Conservation (phyloP, 2,329 filamentous ascomycete genomes). For the Aschersonia sp. region DNA sequence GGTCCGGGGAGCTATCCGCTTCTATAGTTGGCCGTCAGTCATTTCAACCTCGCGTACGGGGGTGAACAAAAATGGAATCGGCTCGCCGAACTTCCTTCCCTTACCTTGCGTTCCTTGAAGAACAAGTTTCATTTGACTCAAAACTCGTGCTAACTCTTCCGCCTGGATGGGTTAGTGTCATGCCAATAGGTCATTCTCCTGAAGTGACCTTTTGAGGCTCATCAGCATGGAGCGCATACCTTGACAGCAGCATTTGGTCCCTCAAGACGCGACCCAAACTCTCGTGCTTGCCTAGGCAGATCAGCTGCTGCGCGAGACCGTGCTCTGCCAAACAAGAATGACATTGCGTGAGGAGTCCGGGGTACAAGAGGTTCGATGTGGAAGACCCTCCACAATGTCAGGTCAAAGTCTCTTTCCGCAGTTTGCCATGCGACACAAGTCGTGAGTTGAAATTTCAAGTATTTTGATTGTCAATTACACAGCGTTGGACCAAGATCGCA, state of each 20-base stretch:
- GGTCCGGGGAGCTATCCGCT: slow-evolving; percentile 71
- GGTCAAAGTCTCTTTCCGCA: background rate
- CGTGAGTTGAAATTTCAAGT: background rate
- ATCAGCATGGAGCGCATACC: slow-evolving; percentile 15
- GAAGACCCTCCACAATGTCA: background rate
- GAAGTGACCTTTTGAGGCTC: background rate
- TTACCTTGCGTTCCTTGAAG: slow-evolving; percentile 86
- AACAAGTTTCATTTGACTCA: slow-evolving; percentile 82
- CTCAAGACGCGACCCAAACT: slow-evolving; percentile 37
- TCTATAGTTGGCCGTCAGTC: slow-evolving; percentile 35
- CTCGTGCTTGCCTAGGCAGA: slow-evolving; percentile 40
- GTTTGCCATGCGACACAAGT: background rate
- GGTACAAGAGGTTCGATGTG: background rate
- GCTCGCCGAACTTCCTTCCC: too few species aligned
- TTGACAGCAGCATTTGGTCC: slow-evolving; percentile 31
- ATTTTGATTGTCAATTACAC: background rate
- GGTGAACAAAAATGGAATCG: too few species aligned
- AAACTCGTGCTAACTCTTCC: slow-evolving; percentile 75
- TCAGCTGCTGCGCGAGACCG: slow-evolving; percentile 37
- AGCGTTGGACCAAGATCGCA: background rate
- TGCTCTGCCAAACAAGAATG: slow-evolving; percentile 41
- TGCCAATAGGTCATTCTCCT: background rate
- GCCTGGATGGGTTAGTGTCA: slow-evolving; percentile 34
- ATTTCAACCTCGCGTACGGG: too few species aligned
- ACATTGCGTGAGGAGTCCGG: slow-evolving; percentile 20